A percentile compares a stretch with the other conserved stretches of the same genome.
These are phyloP conservation scores for Aspergillus felis DNA, from an alignment of 2,329 filamentous ascomycete species.

Conservation along the genomic window DNA sequence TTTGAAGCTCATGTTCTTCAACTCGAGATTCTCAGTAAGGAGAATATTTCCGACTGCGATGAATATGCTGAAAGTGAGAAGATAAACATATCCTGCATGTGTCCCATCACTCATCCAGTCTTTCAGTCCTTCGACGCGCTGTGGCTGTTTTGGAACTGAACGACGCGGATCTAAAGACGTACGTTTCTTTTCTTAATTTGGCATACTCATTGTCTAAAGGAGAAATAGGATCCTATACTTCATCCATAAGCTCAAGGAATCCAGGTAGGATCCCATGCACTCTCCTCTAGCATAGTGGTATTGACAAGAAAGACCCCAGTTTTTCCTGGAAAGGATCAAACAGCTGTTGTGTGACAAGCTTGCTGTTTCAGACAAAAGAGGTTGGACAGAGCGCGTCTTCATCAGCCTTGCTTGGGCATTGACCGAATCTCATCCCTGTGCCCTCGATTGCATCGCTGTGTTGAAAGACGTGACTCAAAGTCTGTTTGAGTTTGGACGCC, in stretches of 20 bases:
- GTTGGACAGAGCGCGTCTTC: slow-evolving; percentile 66
- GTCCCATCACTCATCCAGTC: neutral
- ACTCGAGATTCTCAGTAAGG: slow-evolving; percentile 59
- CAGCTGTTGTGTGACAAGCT: slow-evolving; percentile 61
- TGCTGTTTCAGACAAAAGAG: slow-evolving; percentile 44
- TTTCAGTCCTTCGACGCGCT: slow-evolving; percentile 56
- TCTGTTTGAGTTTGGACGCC: slow-evolving; percentile 45
- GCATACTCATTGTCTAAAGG: slow-evolving; percentile 1
- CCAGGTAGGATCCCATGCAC: slow-evolving; percentile 35
- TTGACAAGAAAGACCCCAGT: slow-evolving; percentile 25
- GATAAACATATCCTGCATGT: neutral
- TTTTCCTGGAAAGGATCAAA: slow-evolving; percentile 53
- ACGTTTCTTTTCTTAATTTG: slow-evolving; percentile 9
- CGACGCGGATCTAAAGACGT: slow-evolving; percentile 60
- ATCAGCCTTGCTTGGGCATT: slow-evolving; percentile 66
- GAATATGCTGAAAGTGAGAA: slow-evolving; percentile 41
- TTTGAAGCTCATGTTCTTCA: slow-evolving; percentile 64
- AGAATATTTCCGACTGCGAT: slow-evolving; percentile 31
- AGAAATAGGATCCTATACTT: slow-evolving; percentile 56
- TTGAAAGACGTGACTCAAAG: slow-evolving; percentile 11
- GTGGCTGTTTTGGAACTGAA: slow-evolving; percentile 58
- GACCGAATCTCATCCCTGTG: slow-evolving; percentile 43
- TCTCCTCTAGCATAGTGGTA: slow-evolving; percentile 1
- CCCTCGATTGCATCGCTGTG: slow-evolving; percentile 31
- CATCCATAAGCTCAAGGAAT: slow-evolving; percentile 60